Conservation (phyloP, 139 green algal species). For the Nannochloris sp. region DNA sequence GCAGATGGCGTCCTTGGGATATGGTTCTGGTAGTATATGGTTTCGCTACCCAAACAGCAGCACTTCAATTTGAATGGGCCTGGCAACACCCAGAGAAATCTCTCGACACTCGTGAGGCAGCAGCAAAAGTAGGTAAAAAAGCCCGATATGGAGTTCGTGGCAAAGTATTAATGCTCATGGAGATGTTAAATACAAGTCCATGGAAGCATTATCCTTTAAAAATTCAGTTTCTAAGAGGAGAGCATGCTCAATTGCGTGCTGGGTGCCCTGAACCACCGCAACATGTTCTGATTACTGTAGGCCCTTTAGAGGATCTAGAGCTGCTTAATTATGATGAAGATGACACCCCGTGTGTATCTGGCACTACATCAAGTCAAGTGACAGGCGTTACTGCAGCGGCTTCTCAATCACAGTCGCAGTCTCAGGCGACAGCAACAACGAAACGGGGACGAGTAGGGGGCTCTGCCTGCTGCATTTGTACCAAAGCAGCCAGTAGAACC, state of each 20-base stretch:
- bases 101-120: conserved; percentile 38
- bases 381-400: not conserved
- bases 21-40: conserved; percentile 90
- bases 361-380: not conserved
- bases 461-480: conserved; percentile 30
- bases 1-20: conserved; percentile 76
- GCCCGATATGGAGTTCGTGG: conserved; percentile 43
- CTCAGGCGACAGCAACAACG: not conserved
- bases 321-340: not conserved
- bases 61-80: conserved; percentile 96
- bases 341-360: not conserved
- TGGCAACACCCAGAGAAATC: conserved; percentile 83
- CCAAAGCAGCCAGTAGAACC: conserved; percentile 16
- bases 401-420: not conserved
- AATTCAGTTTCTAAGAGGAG: conserved; percentile 58
- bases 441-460: not conserved
- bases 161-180: conserved; percentile 69
- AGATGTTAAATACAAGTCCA: conserved; percentile 65
- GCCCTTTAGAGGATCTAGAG: conserved; percentile 36
- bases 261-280: conserved; percentile 23
- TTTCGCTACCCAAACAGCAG: conserved; percentile 70
- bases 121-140: conserved; percentile 23
- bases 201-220: conserved; percentile 78
- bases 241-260: conserved; percentile 18
- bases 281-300: conserved; percentile 41